Evolutionary conservation across 129 eudicot species (phyloP).

Genomic region (Oenanthe sinensis): DNA sequence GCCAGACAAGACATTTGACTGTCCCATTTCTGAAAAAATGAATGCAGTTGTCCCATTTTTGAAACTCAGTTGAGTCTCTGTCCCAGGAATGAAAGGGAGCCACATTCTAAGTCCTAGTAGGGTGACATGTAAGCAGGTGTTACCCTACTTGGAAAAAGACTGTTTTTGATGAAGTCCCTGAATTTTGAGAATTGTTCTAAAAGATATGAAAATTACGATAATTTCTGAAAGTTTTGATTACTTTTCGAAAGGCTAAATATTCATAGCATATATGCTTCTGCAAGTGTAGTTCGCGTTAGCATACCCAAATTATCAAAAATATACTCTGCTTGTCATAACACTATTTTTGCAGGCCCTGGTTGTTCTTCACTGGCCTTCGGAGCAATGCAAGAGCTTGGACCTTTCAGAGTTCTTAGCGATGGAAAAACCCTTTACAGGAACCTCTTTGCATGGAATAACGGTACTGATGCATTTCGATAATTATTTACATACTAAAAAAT

Average conservation of each 20-base stretch:
- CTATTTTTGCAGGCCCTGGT: constrained; percentile 51
- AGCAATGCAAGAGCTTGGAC: constrained; percentile 81
- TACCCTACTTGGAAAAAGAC: background rate
- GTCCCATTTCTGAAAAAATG: no score
- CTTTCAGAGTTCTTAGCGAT: constrained; percentile 61
- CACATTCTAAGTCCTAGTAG: background rate
- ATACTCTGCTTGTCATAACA: background rate
- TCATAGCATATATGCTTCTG: no score
- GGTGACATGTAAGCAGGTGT: background rate
- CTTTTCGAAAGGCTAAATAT: background rate
- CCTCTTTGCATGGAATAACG: constrained; percentile 55
- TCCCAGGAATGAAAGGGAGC: no score
- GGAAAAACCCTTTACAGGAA: constrained; percentile 61
- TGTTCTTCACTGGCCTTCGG: constrained; percentile 78
- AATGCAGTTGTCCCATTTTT: no score
- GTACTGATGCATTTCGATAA: constrained; percentile 4
- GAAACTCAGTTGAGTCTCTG: no score
- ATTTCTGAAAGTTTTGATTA: no score
- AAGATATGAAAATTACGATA: background rate
- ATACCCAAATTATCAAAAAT: background rate
- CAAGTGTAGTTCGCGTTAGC: background rate
- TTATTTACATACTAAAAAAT: background rate
- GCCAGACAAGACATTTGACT: no score
- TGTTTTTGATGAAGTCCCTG: background rate
- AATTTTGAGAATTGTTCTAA: no score